Conservation (phyloP, 805 yeast genomes). For the Kodamaea neixiangensis region DNA sequence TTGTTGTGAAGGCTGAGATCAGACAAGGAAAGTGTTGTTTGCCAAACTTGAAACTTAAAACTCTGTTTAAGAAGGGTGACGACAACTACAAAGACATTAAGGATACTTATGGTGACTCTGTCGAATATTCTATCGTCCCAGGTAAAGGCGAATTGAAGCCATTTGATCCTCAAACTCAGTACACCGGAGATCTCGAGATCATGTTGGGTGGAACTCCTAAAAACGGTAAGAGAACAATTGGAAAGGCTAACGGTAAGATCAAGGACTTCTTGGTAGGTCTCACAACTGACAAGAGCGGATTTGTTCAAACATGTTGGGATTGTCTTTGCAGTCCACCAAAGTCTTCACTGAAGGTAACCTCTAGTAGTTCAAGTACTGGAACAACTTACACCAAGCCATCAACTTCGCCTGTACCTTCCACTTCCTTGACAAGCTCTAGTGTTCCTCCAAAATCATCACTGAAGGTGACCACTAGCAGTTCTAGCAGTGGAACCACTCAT, state of each 20-base stretch:
- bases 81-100: neutral
- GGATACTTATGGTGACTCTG: slow-evolving; percentile 11
- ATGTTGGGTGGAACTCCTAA: neutral
- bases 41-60: slow-evolving; percentile 22
- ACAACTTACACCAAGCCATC: neutral
- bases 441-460: neutral
- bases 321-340: slow-evolving; percentile 12
- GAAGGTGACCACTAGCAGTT: neutral
- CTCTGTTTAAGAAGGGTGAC: slow-evolving; percentile 14
- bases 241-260: neutral
- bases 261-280: neutral
- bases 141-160: neutral
- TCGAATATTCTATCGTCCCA: slow-evolving; percentile 6
- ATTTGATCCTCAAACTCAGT: slow-evolving; percentile 4
- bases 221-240: slow-evolving; percentile 12
- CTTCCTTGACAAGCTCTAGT: neutral
- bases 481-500: neutral
- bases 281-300: slow-evolving; percentile 1
- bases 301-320: slow-evolving; percentile 16
- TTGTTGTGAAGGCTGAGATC: slow-evolving; percentile 21
- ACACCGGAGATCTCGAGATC: neutral
- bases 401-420: neutral
- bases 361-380: neutral
- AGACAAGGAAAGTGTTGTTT: slow-evolving; percentile 24
- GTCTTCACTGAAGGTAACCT: neutral